Conservation (phyloP, 2,329 filamentous ascomycete genomes). For the Leptographium flavum region DNA sequence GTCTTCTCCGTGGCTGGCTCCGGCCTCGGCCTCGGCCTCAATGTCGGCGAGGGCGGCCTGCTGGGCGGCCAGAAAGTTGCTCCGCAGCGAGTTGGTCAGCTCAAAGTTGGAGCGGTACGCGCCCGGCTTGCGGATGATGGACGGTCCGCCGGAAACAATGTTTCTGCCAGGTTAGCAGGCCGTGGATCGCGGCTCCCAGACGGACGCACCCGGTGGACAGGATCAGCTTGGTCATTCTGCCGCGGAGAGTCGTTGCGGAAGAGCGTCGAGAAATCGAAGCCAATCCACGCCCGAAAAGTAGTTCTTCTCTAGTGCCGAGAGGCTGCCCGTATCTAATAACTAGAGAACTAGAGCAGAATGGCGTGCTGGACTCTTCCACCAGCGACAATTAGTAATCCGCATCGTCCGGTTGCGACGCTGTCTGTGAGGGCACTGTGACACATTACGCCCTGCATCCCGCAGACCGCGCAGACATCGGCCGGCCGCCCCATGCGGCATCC, state of each 20-base stretch:
- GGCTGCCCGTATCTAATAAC: too few species aligned
- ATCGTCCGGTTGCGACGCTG: too few species aligned
- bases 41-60: slow-evolving; percentile 32
- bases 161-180: too few species aligned
- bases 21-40: slow-evolving; percentile 15
- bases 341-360: neutral
- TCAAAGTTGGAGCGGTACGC: slow-evolving; percentile 83
- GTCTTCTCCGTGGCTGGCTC: too few species aligned
- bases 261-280: neutral
- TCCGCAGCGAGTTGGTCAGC: slow-evolving; percentile 73
- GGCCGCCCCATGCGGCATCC: too few species aligned
- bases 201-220: slow-evolving; percentile 80
- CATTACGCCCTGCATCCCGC: too few species aligned
- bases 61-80: slow-evolving; percentile 66
- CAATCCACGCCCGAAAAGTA: too few species aligned
- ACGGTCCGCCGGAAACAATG: slow-evolving; percentile 71
- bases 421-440: too few species aligned
- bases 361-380: neutral
- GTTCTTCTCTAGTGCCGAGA: too few species aligned
- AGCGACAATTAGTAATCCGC: too few species aligned
- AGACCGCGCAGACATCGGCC: too few species aligned
- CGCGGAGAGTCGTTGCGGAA: neutral
- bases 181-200: too few species aligned
- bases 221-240: slow-evolving; percentile 64
- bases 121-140: slow-evolving; percentile 66